Conservation (phyloP, 768 basidiomycete genomes). For the Pisolithus microcarpus region DNA sequence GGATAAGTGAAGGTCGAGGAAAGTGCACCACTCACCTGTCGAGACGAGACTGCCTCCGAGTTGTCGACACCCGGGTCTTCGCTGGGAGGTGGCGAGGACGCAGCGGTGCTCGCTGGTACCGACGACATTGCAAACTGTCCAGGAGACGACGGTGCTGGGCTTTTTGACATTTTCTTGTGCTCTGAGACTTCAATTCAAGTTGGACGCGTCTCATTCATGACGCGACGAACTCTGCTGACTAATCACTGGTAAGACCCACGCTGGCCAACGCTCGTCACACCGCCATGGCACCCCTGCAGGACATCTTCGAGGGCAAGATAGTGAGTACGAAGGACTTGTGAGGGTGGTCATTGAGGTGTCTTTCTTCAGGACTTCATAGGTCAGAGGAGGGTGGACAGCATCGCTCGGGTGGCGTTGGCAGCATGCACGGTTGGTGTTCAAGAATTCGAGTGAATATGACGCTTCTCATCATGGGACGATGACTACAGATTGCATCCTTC, state of each 20-base stretch:
- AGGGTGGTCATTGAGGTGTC: neutral
- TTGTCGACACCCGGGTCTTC: neutral
- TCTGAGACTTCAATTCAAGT: neutral
- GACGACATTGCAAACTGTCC: slow-evolving; percentile 13
- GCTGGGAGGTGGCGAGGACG: slow-evolving; percentile 22
- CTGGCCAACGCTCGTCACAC: neutral
- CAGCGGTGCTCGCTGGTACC: slow-evolving; percentile 16
- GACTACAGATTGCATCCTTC: slow-evolving; percentile 23
- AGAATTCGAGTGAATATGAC: neutral
- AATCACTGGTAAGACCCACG: neutral
- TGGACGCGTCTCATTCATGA: neutral
- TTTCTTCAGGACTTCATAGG: slow-evolving; percentile 25
- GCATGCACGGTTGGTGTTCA: slow-evolving; percentile 16
- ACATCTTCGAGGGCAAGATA: slow-evolving; percentile 26
- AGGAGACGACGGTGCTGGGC: slow-evolving; percentile 10
- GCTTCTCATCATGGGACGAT: neutral
- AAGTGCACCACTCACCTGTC: neutral
- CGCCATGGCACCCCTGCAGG: slow-evolving; percentile 20
- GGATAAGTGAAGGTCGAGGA: neutral
- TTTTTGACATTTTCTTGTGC: slow-evolving; percentile 14
- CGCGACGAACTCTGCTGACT: neutral
- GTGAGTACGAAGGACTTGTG: slow-evolving; percentile 8
- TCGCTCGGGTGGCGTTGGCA: slow-evolving; percentile 18
- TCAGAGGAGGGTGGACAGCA: slow-evolving; percentile 20
- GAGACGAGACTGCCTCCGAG: neutral